phyloP scores from a whole-genome alignment of 169 alveolate genomes.

The Plasmodium gaboni region DNA sequence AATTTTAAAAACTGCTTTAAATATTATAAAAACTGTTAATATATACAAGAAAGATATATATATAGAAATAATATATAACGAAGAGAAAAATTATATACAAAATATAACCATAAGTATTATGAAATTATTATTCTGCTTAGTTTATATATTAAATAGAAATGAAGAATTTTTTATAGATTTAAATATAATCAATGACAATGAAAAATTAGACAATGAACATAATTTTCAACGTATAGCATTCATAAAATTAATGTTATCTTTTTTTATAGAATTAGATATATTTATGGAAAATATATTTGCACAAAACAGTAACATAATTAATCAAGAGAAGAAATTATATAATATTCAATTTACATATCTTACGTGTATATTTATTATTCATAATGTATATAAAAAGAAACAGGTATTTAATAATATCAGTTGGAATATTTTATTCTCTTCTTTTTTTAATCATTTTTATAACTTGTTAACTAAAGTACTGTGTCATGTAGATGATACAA shows the following conservation, averaged over 20 bases:
- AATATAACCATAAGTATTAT: slow-evolving; percentile 22
- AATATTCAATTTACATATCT: slow-evolving; percentile 49
- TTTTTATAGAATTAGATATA: slow-evolving; percentile 44
- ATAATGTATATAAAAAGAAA: slow-evolving; percentile 30
- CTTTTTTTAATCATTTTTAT: slow-evolving; percentile 70
- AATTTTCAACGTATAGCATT: slow-evolving; percentile 40
- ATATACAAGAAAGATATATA: slow-evolving; percentile 34
- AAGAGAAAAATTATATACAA: slow-evolving; percentile 15
- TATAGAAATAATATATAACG: slow-evolving; percentile 39
- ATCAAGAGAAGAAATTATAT: slow-evolving; percentile 18
- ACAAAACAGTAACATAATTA: slow-evolving; percentile 13
- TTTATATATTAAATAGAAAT: slow-evolving; percentile 54
- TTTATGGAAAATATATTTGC: slow-evolving; percentile 26
- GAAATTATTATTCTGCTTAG: slow-evolving; percentile 42
- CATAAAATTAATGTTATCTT: slow-evolving; percentile 43
- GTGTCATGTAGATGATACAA: slow-evolving; percentile 21
- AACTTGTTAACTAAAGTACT: slow-evolving; percentile 36
- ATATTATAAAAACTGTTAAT: slow-evolving; percentile 54
- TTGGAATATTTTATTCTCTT: slow-evolving; percentile 55
- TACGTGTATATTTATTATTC: slow-evolving; percentile 63
- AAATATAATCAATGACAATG: slow-evolving; percentile 31
- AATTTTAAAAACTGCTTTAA: slow-evolving; percentile 55
- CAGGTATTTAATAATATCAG: slow-evolving; percentile 44
- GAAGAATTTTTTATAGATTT: slow-evolving; percentile 27
- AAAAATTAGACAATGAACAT: slow-evolving; percentile 26